A percentile compares a stretch with the other conserved stretches of the same genome.
phyloP scores from a whole-genome alignment of 2,329 filamentous ascomycete species.

The Claviceps spartinae region DNA sequence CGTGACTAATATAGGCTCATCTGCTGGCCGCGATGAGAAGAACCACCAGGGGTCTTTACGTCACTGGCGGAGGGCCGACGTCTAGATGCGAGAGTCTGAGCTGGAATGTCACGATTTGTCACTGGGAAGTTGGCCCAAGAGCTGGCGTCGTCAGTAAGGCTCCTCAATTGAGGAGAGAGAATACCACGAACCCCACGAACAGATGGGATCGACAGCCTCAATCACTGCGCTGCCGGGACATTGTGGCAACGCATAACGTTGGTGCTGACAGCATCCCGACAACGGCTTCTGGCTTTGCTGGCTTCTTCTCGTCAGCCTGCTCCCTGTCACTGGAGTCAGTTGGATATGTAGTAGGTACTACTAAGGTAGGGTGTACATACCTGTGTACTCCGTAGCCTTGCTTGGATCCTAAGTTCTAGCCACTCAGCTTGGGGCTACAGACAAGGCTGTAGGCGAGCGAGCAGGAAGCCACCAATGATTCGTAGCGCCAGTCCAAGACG shows the following conservation, averaged over 20 bases:
- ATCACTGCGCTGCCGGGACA: neutral
- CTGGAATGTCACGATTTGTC: neutral
- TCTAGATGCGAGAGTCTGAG: neutral
- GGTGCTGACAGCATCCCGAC: neutral
- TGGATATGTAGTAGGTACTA: neutral
- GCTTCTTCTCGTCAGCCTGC: neutral
- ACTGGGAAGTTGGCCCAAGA: neutral
- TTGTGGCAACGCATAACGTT: neutral
- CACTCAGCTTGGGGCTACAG: neutral
- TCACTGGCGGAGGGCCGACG: neutral
- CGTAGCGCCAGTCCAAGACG: no score
- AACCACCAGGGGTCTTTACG: neutral
- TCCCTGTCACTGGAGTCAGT: neutral
- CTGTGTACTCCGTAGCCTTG: neutral
- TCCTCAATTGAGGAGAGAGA: neutral
- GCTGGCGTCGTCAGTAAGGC: constrained; percentile 1
- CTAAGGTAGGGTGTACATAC: no score
- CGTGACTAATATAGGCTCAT: neutral
- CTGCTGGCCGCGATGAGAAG: neutral
- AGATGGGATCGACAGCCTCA: neutral
- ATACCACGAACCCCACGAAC: neutral
- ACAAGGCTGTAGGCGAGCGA: neutral
- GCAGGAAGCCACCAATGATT: neutral
- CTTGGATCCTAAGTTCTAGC: neutral
- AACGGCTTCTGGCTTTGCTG: neutral